Base-by-base conservation (phyloP, 495 filamentous ascomycete genomes). In the Aspergillus homomorphus region DNA sequence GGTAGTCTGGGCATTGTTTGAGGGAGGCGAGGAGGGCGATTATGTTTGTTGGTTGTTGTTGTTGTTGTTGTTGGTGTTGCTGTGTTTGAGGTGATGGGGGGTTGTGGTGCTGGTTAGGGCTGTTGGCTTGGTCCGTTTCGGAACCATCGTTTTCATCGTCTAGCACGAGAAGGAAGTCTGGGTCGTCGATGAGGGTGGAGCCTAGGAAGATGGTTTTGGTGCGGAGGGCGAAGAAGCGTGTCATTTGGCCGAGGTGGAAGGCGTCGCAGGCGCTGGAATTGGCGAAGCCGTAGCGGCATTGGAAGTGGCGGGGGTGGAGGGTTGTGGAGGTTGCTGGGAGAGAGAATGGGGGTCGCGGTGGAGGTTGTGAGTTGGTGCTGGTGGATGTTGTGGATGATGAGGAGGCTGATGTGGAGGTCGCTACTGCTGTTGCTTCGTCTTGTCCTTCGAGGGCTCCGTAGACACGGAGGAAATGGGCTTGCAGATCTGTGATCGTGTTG, bases 221-320 rank as follows among this genome's bases (percentile, higher is more conserved):
- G 22, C 75, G 70, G 46, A 77, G 76, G 4, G 79, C 66, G 23
- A 96, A 86, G 69, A 95, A 96, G 42, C 89, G 87, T 59, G 89
- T 72, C 79, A 91, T 91, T 72, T 95, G 89, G 16, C 91, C 91
- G 0, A 95, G 79, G 64, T 96, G 90, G 69, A 90, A 96, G 5
- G 87, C 84, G 70, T 96, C 91, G 69, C 91, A 96, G 59, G 87
- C 82, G 16, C 80, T 74, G 42, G 84, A 88, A 38, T 86, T 86
- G 57, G 87, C 88, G 66, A 93, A 91, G 42, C 88, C 89, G 0
- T 88, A 82, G 54, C 84, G 86, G 69, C 91, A 96, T 64, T 92
- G 87, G 23, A 72, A 73, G 8, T 62, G 63, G n/a, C 69, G 67
- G n/a, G 60, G 52, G 38, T 67, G 70, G 8, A 54, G 46, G n/a